Evolutionary conservation across 352 stramenopile species (phyloP), one percentile per base, ranked within the genome.

Genomic region (Pythium folliculosum): DNA sequence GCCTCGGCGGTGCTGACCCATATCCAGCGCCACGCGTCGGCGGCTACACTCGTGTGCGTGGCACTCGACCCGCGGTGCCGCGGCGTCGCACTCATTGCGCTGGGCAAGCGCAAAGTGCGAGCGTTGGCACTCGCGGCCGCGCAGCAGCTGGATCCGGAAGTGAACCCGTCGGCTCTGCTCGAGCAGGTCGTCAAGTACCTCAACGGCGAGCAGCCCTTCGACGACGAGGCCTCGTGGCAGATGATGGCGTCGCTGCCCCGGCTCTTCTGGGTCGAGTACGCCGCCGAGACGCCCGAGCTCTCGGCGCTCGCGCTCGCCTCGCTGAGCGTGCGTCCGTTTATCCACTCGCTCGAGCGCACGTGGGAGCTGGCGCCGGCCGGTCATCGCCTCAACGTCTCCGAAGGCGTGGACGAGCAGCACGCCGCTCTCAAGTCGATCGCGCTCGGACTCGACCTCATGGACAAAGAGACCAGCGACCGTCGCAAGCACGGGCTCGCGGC

Each of bases 231-330:
- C 21, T 80, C 76, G 25, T 84, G 73, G 76, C 37, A 62, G 21
- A 77, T 77, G 65, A 79, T 84, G 73, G 68, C 66, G 40, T 69
- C 60, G 21, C 72, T 80, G 30, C 76, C 76, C 7, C 52, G 76
- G n/a, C 64, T 84, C 7, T 84, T 84, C 45, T 84, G 76, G 76
- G 63, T 81, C 13, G 76, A 84, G 52, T 84, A 72, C 52, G 49
- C 62, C 16, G 32, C 50, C 5, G 76, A 84, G 50, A 64, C 65
- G 17, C 68, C 63, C 0, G 76, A 78, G 44, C 62, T 84, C 21
- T 69, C 76, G 16, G 63, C 67, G 10, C 63, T 84, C 5, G 76
- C 76, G n/a, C 63, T 81, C 19, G 69, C 64, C 0, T 56, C 78
- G 25, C 54, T 84, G 14, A 68, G 68, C 10, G 72, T 71, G 27